Base-by-base conservation (phyloP, 2,329 filamentous ascomycete genomes). In the Akanthomyces uredinophilus region DNA sequence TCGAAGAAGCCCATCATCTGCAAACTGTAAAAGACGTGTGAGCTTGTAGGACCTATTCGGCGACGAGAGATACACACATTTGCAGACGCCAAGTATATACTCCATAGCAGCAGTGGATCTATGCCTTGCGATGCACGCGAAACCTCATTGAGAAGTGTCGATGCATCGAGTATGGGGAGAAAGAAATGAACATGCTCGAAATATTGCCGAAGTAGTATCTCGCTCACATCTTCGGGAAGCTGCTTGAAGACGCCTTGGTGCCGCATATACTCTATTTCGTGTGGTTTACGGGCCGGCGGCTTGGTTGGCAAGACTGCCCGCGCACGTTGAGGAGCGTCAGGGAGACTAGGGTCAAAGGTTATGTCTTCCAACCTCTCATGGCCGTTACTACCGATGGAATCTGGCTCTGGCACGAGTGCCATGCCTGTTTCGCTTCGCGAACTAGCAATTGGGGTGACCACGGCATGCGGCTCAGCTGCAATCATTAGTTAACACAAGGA, bases 241-340 rank as follows among this genome's bases (percentile, higher is more conserved):
- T 32, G 32, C 7, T n/a, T 11, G 20, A 57, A 57, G 18, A 43
- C 51, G 7, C 60, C 60, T 43, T 56, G 35, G 8, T 49, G 32
- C 32, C 44, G 60, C 60, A 62, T 56, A 52, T 62, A 62, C 44
- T 62, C 51, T 7, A 46, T 27, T 16, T 62, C 51, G n/a, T 57
- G 27, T 5, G 27, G 52, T 58, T 58, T 62, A 29, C 44, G 43
- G 37, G 44, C 20, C 2, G 29, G 55, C n/a, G 11, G 20, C n/a
- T 8, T 41, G 10, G 20, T 35, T 11, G 29, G 20, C 6, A 27
- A n/a, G n/a, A 6, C 29, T 41, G 43, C 22, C 4, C 55, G 41
- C 11, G n/a, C 53, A 14, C 32, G 24, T 6, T 44, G 41, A 32
- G 18, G 41, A 16, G 41, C 53, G 8, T 46, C 53, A 32, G 53